These are phyloP conservation scores for Polytrichum commune DNA, from an alignment of 225 moss, liverwort and hornwort genomes.

Conservation along the genomic window DNA sequence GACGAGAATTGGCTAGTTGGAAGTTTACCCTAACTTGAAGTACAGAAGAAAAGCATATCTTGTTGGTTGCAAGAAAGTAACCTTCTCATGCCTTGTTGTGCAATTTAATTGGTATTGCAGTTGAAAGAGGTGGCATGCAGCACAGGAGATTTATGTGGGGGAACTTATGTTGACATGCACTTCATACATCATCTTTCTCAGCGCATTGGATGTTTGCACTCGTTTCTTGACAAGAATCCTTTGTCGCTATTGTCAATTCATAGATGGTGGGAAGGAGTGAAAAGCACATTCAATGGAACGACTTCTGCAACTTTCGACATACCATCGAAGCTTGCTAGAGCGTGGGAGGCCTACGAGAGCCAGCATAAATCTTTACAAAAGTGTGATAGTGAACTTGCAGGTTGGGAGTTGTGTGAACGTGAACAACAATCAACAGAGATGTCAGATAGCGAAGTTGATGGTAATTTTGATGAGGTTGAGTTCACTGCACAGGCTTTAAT, in stretches of 20 bases:
- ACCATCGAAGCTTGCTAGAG: not conserved
- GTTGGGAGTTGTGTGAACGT: not conserved
- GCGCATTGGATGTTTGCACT: conserved; percentile 3
- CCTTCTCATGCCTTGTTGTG: too few relatives aligned
- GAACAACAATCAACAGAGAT: not conserved
- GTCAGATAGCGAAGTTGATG: conserved; percentile 7
- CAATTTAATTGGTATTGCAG: not conserved
- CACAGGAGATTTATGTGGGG: conserved; percentile 26
- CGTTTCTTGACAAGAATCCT: conserved; percentile 1
- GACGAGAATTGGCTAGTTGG: too few relatives aligned
- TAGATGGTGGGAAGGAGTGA: conserved; percentile 11
- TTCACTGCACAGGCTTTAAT: conserved; percentile 21
- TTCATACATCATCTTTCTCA: conserved; percentile 5
- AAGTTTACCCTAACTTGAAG: too few relatives aligned
- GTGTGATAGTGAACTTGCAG: too few relatives aligned
- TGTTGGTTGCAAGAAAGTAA: too few relatives aligned
- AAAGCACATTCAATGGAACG: conserved; percentile 3
- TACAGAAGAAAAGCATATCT: too few relatives aligned
- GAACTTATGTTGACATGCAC: conserved; percentile 17
- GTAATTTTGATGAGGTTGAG: conserved; percentile 19
- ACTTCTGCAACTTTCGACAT: not conserved
- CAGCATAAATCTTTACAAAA: not conserved
- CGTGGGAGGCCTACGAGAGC: conserved; percentile 11
- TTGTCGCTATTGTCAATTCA: conserved; percentile 2
- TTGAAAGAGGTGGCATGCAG: conserved; percentile 12